These are phyloP conservation scores for Toxicodendron radicans DNA, from an alignment of 345 rosid species.

Conservation along the genomic window DNA sequence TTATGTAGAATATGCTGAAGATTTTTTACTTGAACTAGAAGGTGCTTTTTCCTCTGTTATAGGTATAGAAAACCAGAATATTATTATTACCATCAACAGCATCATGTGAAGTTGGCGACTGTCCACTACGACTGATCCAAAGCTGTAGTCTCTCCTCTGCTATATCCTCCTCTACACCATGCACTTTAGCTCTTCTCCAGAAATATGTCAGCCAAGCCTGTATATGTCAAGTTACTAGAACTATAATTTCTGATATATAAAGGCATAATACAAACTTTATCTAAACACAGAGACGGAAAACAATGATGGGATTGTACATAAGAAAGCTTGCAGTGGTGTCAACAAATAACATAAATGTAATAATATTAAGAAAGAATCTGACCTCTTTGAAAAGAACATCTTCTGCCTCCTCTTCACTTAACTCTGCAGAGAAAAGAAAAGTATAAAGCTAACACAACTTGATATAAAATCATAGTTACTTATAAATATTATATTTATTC, in stretches of 20 bases:
- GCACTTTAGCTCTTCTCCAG: conserved; percentile 78
- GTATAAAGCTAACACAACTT: background rate
- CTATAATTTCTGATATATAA: background rate
- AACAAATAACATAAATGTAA: background rate
- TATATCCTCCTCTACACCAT: conserved; percentile 72
- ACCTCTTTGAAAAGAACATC: conserved; percentile 94
- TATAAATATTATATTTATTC: background rate
- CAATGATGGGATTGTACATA: background rate
- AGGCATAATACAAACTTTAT: conserved; percentile 4
- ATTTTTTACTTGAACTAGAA: background rate
- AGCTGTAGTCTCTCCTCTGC: conserved; percentile 71
- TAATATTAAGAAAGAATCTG: conserved; percentile 13
- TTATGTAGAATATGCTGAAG: too few species aligned
- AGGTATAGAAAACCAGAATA: background rate
- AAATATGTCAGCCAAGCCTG: conserved; percentile 87
- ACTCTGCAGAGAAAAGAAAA: conserved; percentile 47
- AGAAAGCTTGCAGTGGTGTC: background rate
- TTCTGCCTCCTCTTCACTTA: conserved; percentile 73
- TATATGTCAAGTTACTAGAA: conserved; percentile 11
- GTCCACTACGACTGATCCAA: conserved; percentile 65
- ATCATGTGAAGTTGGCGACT: conserved; percentile 66
- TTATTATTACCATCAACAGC: conserved; percentile 65
- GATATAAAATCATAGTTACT: background rate
- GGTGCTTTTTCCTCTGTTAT: background rate
- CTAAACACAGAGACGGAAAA: background rate